These are phyloP conservation scores for Pseudocercospora macadamiae DNA, from an alignment of 2,329 filamentous ascomycete genomes.

Conservation along the genomic window DNA sequence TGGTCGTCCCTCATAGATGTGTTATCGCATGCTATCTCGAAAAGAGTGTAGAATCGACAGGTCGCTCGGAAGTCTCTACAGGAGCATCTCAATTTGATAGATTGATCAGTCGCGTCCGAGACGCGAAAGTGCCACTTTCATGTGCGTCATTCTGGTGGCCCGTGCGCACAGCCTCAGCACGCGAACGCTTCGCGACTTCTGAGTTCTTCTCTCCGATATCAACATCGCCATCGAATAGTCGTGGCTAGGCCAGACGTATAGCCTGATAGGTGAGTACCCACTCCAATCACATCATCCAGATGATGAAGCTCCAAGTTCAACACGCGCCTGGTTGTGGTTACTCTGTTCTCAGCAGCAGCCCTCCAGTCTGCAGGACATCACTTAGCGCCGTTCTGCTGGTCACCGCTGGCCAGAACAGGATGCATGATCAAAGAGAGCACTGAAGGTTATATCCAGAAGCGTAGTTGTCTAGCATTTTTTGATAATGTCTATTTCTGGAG, in stretches of 20 bases:
- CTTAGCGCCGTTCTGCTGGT: background rate
- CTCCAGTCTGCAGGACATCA: background rate
- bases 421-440: conserved; percentile 10
- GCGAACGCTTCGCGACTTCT: too few relatives aligned
- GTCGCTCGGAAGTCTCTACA: too few relatives aligned
- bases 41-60: too few relatives aligned
- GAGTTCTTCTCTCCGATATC: too few relatives aligned
- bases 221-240: too few relatives aligned
- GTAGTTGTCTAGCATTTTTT: background rate
- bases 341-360: conserved; percentile 8
- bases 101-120: background rate
- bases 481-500: background rate
- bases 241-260: too few relatives aligned
- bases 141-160: background rate
- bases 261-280: too few relatives aligned
- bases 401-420: background rate
- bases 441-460: too few relatives aligned
- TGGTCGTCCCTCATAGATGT: conserved; percentile 3
- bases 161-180: background rate
- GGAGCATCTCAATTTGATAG: too few relatives aligned
- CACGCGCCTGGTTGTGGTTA: background rate
- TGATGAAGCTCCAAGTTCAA: background rate
- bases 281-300: too few relatives aligned
- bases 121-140: background rate
- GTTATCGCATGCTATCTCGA: background rate